phyloP scores from a whole-genome alignment of 2,329 filamentous ascomycete species.

The Dactylonectria estremocensis region DNA sequence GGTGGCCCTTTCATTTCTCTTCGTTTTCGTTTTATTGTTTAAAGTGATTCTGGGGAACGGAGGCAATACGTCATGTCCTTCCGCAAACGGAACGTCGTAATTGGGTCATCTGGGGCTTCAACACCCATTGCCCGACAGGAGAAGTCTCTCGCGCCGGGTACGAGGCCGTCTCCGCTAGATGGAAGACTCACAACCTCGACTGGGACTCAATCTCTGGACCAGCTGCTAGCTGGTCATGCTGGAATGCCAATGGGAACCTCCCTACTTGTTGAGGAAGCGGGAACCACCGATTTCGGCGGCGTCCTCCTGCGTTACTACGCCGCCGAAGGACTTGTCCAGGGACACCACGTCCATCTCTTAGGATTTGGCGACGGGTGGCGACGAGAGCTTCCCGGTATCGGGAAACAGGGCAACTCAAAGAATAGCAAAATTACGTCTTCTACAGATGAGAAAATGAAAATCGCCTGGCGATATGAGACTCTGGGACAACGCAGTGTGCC shows the following conservation, averaged over 20 bases:
- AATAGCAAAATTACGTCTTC: conserved; percentile 56
- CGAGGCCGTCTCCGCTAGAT: conserved; percentile 90
- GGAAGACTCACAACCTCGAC: conserved; percentile 92
- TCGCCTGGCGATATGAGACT: conserved; percentile 96
- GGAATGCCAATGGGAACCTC: conserved; percentile 87
- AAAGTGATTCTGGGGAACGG: neutral
- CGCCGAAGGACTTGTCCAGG: conserved; percentile 92
- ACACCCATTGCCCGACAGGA: conserved; percentile 49
- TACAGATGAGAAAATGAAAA: conserved; percentile 90
- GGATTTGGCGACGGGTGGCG: conserved; percentile 87
- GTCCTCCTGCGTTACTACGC: conserved; percentile 90
- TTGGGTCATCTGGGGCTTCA: conserved; percentile 53
- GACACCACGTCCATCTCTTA: conserved; percentile 89
- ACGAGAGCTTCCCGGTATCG: conserved; percentile 84
- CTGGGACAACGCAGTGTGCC: conserved; percentile 78
- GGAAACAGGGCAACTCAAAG: conserved; percentile 58
- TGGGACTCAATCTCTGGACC: conserved; percentile 88
- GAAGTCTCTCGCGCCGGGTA: conserved; percentile 61
- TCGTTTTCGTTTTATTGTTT: neutral
- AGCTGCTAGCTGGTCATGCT: conserved; percentile 86
- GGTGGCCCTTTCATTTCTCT: neutral
- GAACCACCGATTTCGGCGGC: conserved; percentile 94
- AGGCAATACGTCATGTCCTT: conserved; percentile 65
- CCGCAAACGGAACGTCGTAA: conserved; percentile 69
- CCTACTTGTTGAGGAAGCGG: conserved; percentile 87